Evolutionary conservation across 768 basidiomycete genomes (phyloP).

Genomic region (Daedaleopsis sinensis): DNA sequence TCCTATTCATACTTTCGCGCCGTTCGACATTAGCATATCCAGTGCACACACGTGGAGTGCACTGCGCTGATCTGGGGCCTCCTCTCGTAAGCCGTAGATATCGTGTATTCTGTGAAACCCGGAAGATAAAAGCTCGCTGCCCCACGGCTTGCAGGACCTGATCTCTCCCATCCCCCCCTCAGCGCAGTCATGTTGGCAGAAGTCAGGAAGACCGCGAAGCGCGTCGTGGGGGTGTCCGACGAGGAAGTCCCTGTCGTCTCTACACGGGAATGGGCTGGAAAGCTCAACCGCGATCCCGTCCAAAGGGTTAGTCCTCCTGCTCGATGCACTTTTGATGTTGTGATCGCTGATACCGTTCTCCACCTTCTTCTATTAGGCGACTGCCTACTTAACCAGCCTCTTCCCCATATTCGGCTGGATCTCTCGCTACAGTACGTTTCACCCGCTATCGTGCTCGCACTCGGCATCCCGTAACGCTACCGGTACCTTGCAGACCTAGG

Average conservation of each 20-base stretch:
- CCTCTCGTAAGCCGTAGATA: slow-evolving; percentile 17
- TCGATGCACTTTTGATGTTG: slow-evolving; percentile 1
- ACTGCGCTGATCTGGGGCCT: slow-evolving; percentile 13
- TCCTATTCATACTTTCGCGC: neutral
- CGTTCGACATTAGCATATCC: slow-evolving; percentile 2
- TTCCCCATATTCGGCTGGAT: slow-evolving; percentile 90
- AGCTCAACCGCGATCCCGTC: slow-evolving; percentile 46
- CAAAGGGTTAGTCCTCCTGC: slow-evolving; percentile 19
- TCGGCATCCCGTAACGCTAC: neutral
- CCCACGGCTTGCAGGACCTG: slow-evolving; percentile 2
- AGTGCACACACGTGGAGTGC: slow-evolving; percentile 4
- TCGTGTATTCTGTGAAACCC: neutral
- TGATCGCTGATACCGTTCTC: slow-evolving; percentile 9
- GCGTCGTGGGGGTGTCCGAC: slow-evolving; percentile 61
- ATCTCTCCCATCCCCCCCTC: slow-evolving; percentile 31
- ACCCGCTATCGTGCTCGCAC: no score
- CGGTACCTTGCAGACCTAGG: slow-evolving; percentile 39
- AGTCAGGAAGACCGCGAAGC: slow-evolving; percentile 56
- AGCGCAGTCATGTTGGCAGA: slow-evolving; percentile 20
- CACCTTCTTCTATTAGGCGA: slow-evolving; percentile 41
- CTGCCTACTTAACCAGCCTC: slow-evolving; percentile 65
- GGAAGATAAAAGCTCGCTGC: slow-evolving; percentile 9
- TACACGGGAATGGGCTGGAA: slow-evolving; percentile 52
- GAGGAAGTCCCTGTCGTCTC: slow-evolving; percentile 59
- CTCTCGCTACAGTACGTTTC: slow-evolving; percentile 73